Evolutionary conservation across 2,329 filamentous ascomycete species (phyloP).

Genomic region (Exophiala bonariae): DNA sequence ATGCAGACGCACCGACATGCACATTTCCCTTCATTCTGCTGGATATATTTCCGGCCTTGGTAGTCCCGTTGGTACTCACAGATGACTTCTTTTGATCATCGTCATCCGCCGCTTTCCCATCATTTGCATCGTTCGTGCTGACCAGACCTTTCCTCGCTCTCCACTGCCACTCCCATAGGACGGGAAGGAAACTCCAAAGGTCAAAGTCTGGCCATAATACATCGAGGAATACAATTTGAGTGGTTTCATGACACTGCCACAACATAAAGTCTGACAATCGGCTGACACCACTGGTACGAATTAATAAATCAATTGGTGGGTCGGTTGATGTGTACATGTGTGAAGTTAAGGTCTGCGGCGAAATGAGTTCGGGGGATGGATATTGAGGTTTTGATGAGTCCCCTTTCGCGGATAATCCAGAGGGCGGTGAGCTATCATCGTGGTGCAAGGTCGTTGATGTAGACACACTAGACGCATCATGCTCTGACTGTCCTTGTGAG

Average conservation of each 20-base stretch:
- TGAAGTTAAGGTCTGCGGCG: conserved; percentile 73
- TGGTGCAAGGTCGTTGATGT: conserved; percentile 9
- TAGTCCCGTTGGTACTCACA: no score
- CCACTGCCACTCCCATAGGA: conserved; percentile 86
- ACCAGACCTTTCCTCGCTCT: conserved; percentile 40
- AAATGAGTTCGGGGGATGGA: conserved; percentile 86
- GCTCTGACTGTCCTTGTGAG: conserved; percentile 17
- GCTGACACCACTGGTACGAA: conserved; percentile 90
- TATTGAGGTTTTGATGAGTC: conserved; percentile 40
- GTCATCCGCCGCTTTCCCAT: no score
- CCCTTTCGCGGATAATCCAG: background rate
- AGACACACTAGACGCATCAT: conserved; percentile 13
- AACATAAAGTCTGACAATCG: conserved; percentile 97
- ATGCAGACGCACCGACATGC: no score
- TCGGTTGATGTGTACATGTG: conserved; percentile 86
- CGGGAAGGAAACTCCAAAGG: conserved; percentile 87
- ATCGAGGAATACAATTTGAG: conserved; percentile 87
- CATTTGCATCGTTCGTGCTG: no score
- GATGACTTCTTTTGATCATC: no score
- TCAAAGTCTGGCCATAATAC: conserved; percentile 97
- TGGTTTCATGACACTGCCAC: conserved; percentile 94
- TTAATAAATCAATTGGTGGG: conserved; percentile 85
- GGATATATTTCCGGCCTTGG: no score
- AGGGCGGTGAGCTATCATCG: conserved; percentile 5
- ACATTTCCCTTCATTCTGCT: no score